phyloP scores from a whole-genome alignment of 2,329 filamentous ascomycete genomes.

The Diaporthe vexans region DNA sequence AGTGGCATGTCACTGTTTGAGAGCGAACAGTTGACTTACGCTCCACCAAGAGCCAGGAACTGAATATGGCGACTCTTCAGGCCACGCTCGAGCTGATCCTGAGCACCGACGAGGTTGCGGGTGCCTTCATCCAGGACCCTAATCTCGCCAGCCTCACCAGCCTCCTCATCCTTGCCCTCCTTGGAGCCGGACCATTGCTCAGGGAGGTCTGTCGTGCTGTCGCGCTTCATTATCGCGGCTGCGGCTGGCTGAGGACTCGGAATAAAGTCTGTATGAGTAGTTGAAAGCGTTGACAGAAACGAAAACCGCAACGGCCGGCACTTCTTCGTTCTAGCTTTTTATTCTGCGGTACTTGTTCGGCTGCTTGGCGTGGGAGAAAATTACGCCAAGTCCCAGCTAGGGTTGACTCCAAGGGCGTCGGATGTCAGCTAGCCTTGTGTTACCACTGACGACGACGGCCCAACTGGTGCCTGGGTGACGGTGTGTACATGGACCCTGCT shows the following conservation, averaged over 20 bases:
- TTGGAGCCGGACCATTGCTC: constrained; percentile 25
- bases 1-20: neutral
- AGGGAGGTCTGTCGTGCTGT: constrained; percentile 12
- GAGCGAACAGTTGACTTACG: constrained; percentile 26
- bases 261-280: neutral
- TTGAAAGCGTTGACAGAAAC: neutral
- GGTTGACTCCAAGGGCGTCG: constrained; percentile 17
- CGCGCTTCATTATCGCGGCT: constrained; percentile 35
- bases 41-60: constrained; percentile 42
- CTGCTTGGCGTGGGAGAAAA: constrained; percentile 27
- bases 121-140: constrained; percentile 33
- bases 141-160: constrained; percentile 36
- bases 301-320: neutral
- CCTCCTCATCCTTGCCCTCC: constrained; percentile 40
- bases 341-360: constrained; percentile 10
- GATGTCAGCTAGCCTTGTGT: constrained; percentile 16
- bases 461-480: neutral
- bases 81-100: constrained; percentile 42
- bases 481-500: neutral
- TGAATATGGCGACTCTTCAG: constrained; percentile 42
- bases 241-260: neutral
- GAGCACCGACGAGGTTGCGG: constrained; percentile 36
- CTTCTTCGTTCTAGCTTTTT: neutral
- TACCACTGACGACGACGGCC: neutral
- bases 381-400: constrained; percentile 30